A percentile compares a stretch with the other conserved stretches of the same genome.
Conservation (phyloP, 2,329 filamentous ascomycete genomes). For the Clonostachys rhizophaga region DNA sequence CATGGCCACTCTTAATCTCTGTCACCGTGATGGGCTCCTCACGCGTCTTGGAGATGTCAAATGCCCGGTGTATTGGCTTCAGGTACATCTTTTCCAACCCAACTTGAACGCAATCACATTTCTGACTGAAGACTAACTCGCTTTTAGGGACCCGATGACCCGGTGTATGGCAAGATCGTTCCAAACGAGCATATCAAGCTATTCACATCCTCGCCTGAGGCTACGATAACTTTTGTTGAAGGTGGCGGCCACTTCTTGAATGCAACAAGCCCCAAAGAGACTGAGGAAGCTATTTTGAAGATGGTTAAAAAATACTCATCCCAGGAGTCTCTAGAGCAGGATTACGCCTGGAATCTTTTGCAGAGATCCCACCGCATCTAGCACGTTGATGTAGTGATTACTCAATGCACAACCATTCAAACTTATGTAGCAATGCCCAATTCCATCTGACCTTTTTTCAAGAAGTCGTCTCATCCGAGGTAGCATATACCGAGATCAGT, state of each 20-base stretch:
- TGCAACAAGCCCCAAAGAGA: slow-evolving; percentile 40
- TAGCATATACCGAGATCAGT: no score
- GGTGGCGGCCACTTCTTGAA: slow-evolving; percentile 44
- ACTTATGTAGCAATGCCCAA: no score
- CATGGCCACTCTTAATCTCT: slow-evolving; percentile 36
- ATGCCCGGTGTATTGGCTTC: slow-evolving; percentile 48
- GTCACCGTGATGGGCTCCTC: slow-evolving; percentile 42
- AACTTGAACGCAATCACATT: no score
- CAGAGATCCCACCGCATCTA: no score
- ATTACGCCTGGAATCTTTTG: no score
- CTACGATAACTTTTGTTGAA: slow-evolving; percentile 34
- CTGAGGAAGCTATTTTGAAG: slow-evolving; percentile 35
- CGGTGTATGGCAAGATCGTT: slow-evolving; percentile 56
- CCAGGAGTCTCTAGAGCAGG: no score
- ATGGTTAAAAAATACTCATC: slow-evolving; percentile 26
- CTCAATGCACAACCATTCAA: no score
- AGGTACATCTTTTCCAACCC: slow-evolving; percentile 23
- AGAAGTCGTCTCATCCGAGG: no score
- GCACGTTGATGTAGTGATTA: no score
- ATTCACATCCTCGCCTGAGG: slow-evolving; percentile 38
- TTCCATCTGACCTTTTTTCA: no score
- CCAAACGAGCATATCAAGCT: slow-evolving; percentile 44
- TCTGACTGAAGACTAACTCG: slow-evolving; percentile 9
- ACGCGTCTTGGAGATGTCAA: slow-evolving; percentile 37
- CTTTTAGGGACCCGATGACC: slow-evolving; percentile 74